These are phyloP conservation scores for Mucor piriformis DNA, from an alignment of 371 early-diverging fungal genomes.

Conservation along the genomic window DNA sequence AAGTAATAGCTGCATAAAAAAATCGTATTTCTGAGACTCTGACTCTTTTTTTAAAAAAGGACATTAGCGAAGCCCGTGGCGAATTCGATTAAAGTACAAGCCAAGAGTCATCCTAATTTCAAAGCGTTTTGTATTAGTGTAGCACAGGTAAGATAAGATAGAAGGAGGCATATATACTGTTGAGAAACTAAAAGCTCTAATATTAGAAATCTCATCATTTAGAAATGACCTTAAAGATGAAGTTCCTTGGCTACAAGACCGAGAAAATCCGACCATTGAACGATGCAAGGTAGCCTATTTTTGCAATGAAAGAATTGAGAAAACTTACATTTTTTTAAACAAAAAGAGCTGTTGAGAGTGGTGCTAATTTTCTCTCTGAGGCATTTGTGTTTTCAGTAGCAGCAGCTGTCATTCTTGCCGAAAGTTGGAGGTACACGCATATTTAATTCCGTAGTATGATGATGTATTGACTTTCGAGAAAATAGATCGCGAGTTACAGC, in stretches of 20 bases:
- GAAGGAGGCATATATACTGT: too few species aligned
- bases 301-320: too few species aligned
- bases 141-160: slow-evolving; percentile 63
- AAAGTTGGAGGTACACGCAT: slow-evolving; percentile 60
- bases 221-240: slow-evolving; percentile 85
- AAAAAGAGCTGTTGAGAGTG: slow-evolving; percentile 81
- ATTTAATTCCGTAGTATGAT: slow-evolving; percentile 1
- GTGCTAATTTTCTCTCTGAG: slow-evolving; percentile 88
- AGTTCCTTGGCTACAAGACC: slow-evolving; percentile 77
- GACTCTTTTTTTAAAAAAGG: slow-evolving; percentile 17
- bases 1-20: slow-evolving; percentile 22
- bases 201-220: slow-evolving; percentile 60
- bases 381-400: slow-evolving; percentile 86
- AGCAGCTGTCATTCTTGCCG: slow-evolving; percentile 72
- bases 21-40: background rate
- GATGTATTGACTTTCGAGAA: too few species aligned
- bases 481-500: slow-evolving; percentile 67
- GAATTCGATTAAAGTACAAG: slow-evolving; percentile 78
- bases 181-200: background rate
- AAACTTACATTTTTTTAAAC: background rate
- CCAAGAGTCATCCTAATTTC: slow-evolving; percentile 69
- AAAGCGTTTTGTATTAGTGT: slow-evolving; percentile 80
- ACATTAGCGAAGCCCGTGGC: slow-evolving; percentile 87
- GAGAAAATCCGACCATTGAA: slow-evolving; percentile 84
- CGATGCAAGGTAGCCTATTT: slow-evolving; percentile 62